Conservation (phyloP, 306 rosid genomes). For the Sicyos baderoa region DNA sequence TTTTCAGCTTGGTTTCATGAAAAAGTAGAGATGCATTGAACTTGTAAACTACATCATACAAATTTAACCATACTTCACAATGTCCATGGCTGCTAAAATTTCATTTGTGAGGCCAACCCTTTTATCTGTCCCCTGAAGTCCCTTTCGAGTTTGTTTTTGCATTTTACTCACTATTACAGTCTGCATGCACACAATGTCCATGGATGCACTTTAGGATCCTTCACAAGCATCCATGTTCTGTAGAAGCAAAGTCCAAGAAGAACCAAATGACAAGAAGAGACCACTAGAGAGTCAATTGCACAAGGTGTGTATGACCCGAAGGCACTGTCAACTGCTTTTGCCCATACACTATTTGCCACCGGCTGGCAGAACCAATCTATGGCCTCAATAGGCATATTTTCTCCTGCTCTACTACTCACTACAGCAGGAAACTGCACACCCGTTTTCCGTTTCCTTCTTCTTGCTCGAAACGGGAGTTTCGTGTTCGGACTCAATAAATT, state of each 20-base stretch:
- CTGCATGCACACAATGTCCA: conserved; percentile 30
- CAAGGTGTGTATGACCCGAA: conserved; percentile 84
- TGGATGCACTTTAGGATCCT: conserved; percentile 40
- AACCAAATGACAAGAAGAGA: conserved; percentile 56
- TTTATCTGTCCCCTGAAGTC: conserved; percentile 64
- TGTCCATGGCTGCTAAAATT: conserved; percentile 82
- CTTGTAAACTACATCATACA: neutral
- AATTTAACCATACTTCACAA: conserved; percentile 57
- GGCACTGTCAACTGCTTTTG: conserved; percentile 42
- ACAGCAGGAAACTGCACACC: neutral
- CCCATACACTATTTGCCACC: conserved; percentile 48
- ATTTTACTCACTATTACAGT: conserved; percentile 54
- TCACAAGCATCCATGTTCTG: conserved; percentile 47
- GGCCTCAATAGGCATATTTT: conserved; percentile 47
- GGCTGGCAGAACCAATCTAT: conserved; percentile 77
- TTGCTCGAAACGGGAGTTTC: neutral
- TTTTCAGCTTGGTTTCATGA: conserved; percentile 24
- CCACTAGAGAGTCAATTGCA: conserved; percentile 58
- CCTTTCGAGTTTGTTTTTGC: conserved; percentile 65
- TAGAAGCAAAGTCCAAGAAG: conserved; percentile 52
- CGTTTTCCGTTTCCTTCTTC: neutral
- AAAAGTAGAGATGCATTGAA: conserved; percentile 3
- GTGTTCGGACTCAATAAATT: neutral
- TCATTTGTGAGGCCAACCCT: conserved; percentile 85
- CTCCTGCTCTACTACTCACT: conserved; percentile 15